Conservation (phyloP, 805 yeast species). For the Yamadazyma endophytica region DNA sequence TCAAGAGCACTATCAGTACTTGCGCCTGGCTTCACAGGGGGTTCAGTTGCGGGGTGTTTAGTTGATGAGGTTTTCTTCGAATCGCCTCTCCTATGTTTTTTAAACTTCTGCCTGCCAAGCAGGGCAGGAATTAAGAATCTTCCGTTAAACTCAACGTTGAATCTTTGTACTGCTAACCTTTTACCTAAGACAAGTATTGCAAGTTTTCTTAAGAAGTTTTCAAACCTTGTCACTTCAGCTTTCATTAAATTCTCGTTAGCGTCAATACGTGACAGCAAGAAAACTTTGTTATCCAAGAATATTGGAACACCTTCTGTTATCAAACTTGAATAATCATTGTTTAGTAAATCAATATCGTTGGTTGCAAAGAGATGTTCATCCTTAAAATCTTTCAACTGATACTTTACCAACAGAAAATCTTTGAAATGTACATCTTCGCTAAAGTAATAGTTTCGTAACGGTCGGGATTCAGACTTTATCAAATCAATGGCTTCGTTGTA, state of each 20-base stretch:
- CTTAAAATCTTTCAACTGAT: conserved; percentile 56
- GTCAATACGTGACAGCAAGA: neutral
- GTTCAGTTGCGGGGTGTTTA: too few species aligned
- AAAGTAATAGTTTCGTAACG: conserved; percentile 51
- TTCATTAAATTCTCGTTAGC: conserved; percentile 1
- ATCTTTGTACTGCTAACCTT: conserved; percentile 3
- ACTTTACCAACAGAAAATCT: conserved; percentile 55
- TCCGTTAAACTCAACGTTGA: conserved; percentile 3
- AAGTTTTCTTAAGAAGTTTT: conserved; percentile 22
- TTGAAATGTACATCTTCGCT: conserved; percentile 61
- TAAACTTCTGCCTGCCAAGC: too few species aligned
- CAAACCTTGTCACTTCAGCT: conserved; percentile 15
- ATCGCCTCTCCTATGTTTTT: too few species aligned
- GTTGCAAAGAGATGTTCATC: conserved; percentile 43
- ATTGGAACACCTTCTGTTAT: conserved; percentile 9
- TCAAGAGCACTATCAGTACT: too few species aligned
- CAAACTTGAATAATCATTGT: conserved; percentile 17
- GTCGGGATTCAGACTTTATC: conserved; percentile 22
- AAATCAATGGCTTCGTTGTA: conserved; percentile 5
- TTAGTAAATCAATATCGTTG: conserved; percentile 17
- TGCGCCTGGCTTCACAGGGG: too few species aligned
- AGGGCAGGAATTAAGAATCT: too few species aligned
- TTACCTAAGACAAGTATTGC: conserved; percentile 18
- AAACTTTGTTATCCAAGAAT: conserved; percentile 9
- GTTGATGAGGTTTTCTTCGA: too few species aligned